phyloP scores from a whole-genome alignment of 441 rosid genomes.

The Brassica hybrid region DNA sequence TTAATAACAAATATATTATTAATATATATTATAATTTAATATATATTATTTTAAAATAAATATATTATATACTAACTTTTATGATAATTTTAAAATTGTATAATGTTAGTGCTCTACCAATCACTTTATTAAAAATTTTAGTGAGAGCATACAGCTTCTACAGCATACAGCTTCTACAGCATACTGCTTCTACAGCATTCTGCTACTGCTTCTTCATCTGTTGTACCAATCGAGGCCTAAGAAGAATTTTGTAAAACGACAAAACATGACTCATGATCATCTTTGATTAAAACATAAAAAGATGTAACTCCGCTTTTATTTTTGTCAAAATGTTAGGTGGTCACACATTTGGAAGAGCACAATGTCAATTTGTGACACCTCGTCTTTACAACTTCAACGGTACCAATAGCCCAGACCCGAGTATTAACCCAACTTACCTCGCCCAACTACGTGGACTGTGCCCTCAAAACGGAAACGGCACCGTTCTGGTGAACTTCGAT shows the following conservation, averaged over 20 bases:
- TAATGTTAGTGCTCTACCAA: no score
- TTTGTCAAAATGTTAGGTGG: slow-evolving; percentile 45
- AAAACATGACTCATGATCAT: neutral
- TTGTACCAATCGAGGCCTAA: no score
- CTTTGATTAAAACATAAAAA: slow-evolving; percentile 3
- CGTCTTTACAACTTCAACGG: slow-evolving; percentile 59
- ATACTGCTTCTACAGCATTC: no score
- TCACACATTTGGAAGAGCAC: slow-evolving; percentile 64
- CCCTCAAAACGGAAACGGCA: slow-evolving; percentile 49
- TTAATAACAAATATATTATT: no score
- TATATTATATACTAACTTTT: no score
- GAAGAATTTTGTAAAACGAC: neutral
- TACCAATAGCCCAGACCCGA: slow-evolving; percentile 57
- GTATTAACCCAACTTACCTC: slow-evolving; percentile 47
- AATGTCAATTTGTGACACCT: slow-evolving; percentile 47
- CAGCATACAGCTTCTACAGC: no score
- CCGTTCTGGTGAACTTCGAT: slow-evolving; percentile 46
- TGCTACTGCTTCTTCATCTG: no score
- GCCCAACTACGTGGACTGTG: slow-evolving; percentile 44
- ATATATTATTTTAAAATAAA: no score
- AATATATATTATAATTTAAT: no score
- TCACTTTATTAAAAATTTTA: no score
- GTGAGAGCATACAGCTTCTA: no score
- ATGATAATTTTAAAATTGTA: no score
- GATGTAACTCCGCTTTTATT: neutral